phyloP scores from a whole-genome alignment of 176 grass and related monocot genomes.

The Triticum urartu region DNA sequence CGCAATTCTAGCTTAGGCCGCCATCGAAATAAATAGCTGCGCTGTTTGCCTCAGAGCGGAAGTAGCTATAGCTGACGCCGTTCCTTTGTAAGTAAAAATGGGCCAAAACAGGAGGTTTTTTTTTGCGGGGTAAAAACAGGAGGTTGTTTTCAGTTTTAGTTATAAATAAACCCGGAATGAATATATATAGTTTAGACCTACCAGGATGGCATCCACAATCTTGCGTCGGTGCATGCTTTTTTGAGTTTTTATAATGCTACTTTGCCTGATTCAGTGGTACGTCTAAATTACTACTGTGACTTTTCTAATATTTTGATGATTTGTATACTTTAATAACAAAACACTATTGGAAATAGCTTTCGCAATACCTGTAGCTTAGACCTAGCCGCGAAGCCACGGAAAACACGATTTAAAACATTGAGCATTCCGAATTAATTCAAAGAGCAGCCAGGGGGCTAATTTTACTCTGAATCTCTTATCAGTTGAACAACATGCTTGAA shows the following conservation, averaged over 20 bases:
- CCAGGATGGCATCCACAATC: too few relatives aligned
- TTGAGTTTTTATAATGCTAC: not conserved
- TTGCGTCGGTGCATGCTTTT: too few relatives aligned
- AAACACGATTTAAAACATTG: not conserved
- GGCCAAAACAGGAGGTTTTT: not conserved
- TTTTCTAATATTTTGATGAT: not conserved
- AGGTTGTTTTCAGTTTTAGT: not conserved
- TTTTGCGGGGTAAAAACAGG: not conserved
- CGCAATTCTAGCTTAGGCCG: too few relatives aligned
- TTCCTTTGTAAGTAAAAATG: not conserved
- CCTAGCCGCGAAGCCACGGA: not conserved
- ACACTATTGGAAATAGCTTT: not conserved
- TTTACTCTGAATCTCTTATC: constrained; percentile 3
- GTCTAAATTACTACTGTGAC: not conserved
- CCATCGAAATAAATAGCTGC: too few relatives aligned
- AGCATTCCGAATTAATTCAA: not conserved
- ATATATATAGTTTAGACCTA: too few relatives aligned
- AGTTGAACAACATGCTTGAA: not conserved
- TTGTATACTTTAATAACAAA: not conserved
- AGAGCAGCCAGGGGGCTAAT: not conserved
- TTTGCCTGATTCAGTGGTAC: not conserved
- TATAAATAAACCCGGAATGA: not conserved
- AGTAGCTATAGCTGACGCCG: not conserved
- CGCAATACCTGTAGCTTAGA: not conserved
- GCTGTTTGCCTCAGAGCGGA: too few relatives aligned